These are phyloP conservation scores for Liriodendron chinense DNA, from an alignment of 164 flowering plant species.

Conservation along the genomic window DNA sequence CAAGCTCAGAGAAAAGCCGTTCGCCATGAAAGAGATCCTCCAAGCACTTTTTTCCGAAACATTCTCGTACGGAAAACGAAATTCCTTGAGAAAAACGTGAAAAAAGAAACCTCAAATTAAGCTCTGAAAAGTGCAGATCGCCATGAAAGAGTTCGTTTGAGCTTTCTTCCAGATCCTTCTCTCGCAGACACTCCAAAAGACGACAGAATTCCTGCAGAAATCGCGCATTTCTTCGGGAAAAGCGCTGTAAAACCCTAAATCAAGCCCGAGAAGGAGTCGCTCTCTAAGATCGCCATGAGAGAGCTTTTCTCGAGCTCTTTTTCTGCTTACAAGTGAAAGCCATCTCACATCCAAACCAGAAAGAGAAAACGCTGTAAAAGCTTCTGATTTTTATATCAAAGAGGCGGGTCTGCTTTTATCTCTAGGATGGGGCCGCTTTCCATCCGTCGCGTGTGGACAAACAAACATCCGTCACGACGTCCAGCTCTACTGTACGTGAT, in stretches of 20 bases:
- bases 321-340: neutral
- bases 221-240: neutral
- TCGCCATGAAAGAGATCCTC: neutral
- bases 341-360: slow-evolving; percentile 7
- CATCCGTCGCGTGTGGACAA: neutral
- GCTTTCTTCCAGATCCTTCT: neutral
- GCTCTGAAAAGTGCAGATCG: neutral
- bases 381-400: neutral
- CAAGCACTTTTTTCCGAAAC: neutral
- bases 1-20: neutral
- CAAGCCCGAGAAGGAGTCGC: slow-evolving; percentile 6
- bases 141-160: neutral
- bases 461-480: neutral
- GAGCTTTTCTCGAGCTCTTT: slow-evolving; percentile 13
- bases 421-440: neutral
- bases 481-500: neutral
- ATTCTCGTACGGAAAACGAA: neutral
- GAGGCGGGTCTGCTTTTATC: neutral
- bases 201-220: neutral
- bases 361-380: neutral
- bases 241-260: neutral
- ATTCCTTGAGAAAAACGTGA: neutral
- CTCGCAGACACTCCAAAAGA: neutral
- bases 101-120: neutral
- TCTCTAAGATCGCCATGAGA: slow-evolving; percentile 22